phyloP scores from a whole-genome alignment of 202 grass and related monocot genomes.

The Bolboschoenoplectus hybrid region DNA sequence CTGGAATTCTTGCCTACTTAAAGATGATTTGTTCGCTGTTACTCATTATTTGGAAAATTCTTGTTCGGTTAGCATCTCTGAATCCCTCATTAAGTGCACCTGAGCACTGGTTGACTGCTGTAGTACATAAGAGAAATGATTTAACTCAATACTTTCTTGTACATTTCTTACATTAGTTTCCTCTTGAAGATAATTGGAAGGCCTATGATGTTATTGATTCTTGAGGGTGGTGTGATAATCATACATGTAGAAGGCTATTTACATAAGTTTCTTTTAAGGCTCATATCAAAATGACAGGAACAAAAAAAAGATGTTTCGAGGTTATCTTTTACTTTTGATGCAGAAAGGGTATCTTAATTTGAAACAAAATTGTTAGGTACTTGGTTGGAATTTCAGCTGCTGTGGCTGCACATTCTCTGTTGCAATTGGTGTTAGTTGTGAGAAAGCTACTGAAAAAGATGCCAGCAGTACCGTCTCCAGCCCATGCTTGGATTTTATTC shows the following conservation, averaged over 20 bases:
- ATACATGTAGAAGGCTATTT: background rate
- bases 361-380: slow-evolving; percentile 52
- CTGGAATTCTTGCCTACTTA: too few species aligned
- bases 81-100: background rate
- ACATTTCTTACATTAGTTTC: background rate
- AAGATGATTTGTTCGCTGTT: too few species aligned
- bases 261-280: background rate
- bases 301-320: background rate
- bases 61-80: background rate
- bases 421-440: slow-evolving; percentile 62
- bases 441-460: slow-evolving; percentile 56
- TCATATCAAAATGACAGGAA: background rate
- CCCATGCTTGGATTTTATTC: slow-evolving; percentile 73
- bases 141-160: too few species aligned
- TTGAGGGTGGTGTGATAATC: background rate
- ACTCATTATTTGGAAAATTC: background rate
- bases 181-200: background rate
- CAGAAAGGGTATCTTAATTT: slow-evolving; percentile 4
- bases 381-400: slow-evolving; percentile 69
- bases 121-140: too few species aligned
- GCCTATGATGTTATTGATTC: background rate
- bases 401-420: slow-evolving; percentile 62
- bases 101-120: too few species aligned
- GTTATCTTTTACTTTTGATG: background rate
- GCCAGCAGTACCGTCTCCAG: slow-evolving; percentile 43